Evolutionary conservation across 495 filamentous ascomycete genomes (phyloP).

Genomic region (Penicillium simplicissimum): DNA sequence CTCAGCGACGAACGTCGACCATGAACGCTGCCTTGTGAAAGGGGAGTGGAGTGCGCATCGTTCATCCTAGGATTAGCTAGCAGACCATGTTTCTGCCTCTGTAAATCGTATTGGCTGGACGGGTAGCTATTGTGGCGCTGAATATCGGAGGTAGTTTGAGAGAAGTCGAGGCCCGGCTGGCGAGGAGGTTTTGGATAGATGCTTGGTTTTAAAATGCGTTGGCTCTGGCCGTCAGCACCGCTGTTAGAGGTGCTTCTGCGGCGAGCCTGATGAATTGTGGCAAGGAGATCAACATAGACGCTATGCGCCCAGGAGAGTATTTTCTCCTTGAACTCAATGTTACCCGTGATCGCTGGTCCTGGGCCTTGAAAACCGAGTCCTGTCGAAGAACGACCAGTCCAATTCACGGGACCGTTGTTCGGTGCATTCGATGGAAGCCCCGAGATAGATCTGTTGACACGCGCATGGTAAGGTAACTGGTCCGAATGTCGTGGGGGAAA

Average conservation of each 20-base stretch:
- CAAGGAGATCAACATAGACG: constrained; percentile 83
- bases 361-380: constrained; percentile 26
- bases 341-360: constrained; percentile 34
- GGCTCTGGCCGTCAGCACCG: constrained; percentile 33
- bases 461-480: constrained; percentile 43
- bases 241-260: constrained; percentile 43
- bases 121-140: constrained; percentile 47
- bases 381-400: constrained; percentile 27
- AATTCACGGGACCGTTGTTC: constrained; percentile 22
- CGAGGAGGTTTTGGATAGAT: constrained; percentile 67
- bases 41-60: constrained; percentile 16
- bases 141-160: constrained; percentile 31
- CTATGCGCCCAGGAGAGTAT: constrained; percentile 81
- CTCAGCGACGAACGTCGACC: constrained; percentile 31
- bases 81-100: constrained; percentile 24
- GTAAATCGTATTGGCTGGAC: constrained; percentile 39
- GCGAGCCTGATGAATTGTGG: constrained; percentile 66
- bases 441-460: constrained; percentile 20
- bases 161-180: constrained; percentile 48
- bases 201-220: constrained; percentile 50
- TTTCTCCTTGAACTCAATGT: constrained; percentile 74
- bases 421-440: constrained; percentile 15
- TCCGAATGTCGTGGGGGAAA: constrained; percentile 49
- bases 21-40: constrained; percentile 19
- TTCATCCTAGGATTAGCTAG: constrained; percentile 14